These are phyloP conservation scores for Podospora tetraspora DNA, from an alignment of 495 filamentous ascomycete genomes.

Conservation along the genomic window DNA sequence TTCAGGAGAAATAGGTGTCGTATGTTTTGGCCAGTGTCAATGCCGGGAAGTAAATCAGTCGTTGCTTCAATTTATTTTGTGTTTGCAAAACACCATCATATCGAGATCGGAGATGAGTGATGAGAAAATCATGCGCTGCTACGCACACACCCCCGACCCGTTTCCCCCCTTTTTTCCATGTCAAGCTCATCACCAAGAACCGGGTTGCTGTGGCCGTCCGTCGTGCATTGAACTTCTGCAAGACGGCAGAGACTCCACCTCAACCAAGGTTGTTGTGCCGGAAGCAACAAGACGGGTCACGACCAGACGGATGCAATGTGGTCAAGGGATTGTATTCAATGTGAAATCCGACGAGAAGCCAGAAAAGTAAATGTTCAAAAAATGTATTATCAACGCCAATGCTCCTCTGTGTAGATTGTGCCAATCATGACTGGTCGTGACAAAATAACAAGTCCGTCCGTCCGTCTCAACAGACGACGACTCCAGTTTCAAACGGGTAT, in stretches of 20 bases:
- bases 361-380: neutral
- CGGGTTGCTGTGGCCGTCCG: neutral
- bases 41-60: neutral
- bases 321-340: neutral
- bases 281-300: neutral
- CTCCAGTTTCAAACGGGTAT: slow-evolving; percentile 3
- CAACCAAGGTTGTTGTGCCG: neutral
- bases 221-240: neutral
- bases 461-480: neutral
- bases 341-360: neutral
- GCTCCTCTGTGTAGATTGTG: neutral
- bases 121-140: neutral
- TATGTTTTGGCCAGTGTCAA: neutral
- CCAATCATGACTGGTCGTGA: slow-evolving; percentile 15
- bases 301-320: neutral
- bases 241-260: neutral
- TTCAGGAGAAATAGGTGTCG: too few relatives aligned
- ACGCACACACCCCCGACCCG: neutral
- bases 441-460: neutral
- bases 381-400: slow-evolving; percentile 8
- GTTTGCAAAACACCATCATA: neutral
- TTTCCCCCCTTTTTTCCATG: neutral
- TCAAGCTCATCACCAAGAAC: neutral
- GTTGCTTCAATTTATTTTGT: neutral
- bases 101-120: neutral